phyloP scores from a whole-genome alignment of 1,284 basidiomycete genomes.

The Porogramme epimiltina region DNA sequence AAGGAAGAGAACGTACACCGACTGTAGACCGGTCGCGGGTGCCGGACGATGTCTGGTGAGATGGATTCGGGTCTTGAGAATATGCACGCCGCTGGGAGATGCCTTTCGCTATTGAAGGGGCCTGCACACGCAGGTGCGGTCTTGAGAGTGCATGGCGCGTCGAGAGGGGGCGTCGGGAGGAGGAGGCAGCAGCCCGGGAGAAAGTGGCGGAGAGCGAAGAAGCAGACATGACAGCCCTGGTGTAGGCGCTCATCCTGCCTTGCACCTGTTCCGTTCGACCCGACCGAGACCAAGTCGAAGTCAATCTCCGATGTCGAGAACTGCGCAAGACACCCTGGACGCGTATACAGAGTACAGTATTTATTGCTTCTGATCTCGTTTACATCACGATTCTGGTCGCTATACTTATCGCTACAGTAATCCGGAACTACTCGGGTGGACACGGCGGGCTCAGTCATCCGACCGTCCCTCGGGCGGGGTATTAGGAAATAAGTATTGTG shows the following conservation, averaged over 20 bases:
- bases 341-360: no score
- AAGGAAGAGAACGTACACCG: constrained; percentile 35
- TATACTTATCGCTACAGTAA: no score
- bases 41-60: constrained; percentile 27
- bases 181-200: constrained; percentile 9
- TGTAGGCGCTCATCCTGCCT: constrained; percentile 9
- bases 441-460: no score
- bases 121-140: no score
- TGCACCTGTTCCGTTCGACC: background rate
- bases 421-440: no score
- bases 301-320: no score
- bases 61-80: constrained; percentile 19
- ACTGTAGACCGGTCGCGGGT: constrained; percentile 43
- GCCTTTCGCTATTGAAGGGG: background rate
- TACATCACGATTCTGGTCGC: no score
- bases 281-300: no score
- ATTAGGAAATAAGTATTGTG: no score
- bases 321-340: no score
- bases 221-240: constrained; percentile 21
- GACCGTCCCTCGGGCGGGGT: no score
- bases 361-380: no score
- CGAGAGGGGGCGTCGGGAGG: constrained; percentile 1
- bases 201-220: constrained; percentile 11
- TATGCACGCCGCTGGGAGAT: constrained; percentile 13
- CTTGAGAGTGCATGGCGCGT: constrained; percentile 1